Evolutionary conservation across 208 protist genomes (phyloP), one percentile per base, ranked within the genome.

Genomic region (Balamuthia mandrillaris): DNA sequence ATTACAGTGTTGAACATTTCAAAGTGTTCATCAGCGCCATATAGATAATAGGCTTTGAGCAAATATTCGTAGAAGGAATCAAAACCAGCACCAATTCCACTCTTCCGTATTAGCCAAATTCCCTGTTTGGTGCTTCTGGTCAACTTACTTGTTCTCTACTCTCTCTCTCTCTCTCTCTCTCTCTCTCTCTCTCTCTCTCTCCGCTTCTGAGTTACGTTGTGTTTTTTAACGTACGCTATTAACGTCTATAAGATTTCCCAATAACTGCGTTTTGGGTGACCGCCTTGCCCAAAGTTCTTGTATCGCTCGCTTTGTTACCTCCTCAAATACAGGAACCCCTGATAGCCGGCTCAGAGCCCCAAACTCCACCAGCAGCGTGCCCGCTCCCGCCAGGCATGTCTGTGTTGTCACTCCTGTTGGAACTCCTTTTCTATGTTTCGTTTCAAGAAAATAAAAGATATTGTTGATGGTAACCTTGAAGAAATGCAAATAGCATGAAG

Each of bases 11-110:
- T 3, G 44, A 89, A 91, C 14, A 91, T 85, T 6, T 81, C n/a
- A 39, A 70, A 51, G 54, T 91, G 90, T 37, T 92, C 54, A 65
- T 83, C 63, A 9, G 52, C 68, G 18, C 68, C 68, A 5, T 42
- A 78, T 1, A 42, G 41, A 49, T 60, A 60, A 49, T 78, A 78
- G n/a, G 86, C 42, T 85, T 97, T 97, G 42, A 96, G 81, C 14
- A 95, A 66, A 82, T 97, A 97, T 83, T 97, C 95, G 84, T 93
- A 93, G 51, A 90, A 95, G 74, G 88, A 93, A 82, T 97, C 95
- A 18, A 92, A 85, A 9, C 72, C 87, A 1, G 90, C 89, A n/a
- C 95, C 95, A n/a, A 97, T 86, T n/a, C 87, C 82, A 3, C 85
- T 72, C 14, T 91, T 90, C 33, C 45, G 66, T n/a, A 60, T 14